phyloP scores from a whole-genome alignment of 2,329 filamentous ascomycete species.

The Epichloe baconii region DNA sequence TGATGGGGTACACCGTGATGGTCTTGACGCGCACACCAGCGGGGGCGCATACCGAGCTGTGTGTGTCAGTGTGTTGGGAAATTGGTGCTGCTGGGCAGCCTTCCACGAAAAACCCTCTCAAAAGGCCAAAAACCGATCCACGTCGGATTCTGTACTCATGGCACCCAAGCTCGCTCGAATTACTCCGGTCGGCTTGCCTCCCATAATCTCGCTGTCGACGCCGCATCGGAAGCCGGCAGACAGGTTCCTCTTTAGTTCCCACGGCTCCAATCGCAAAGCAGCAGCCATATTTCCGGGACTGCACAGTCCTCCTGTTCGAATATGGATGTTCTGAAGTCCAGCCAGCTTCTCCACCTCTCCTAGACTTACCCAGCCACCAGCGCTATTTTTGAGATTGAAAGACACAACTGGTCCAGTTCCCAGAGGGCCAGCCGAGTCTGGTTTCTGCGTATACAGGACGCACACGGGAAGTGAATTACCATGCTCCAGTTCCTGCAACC shows the following conservation, averaged over 20 bases:
- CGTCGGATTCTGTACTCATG: constrained; percentile 71
- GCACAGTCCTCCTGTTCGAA: constrained; percentile 81
- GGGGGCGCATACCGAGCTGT: neutral
- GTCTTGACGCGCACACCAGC: constrained; percentile 35
- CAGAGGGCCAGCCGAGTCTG: constrained; percentile 14
- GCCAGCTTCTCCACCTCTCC: constrained; percentile 81
- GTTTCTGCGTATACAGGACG: constrained; percentile 42
- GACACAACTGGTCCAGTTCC: constrained; percentile 63
- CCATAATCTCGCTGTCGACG: constrained; percentile 65
- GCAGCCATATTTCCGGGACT: constrained; percentile 78
- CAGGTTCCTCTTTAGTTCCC: constrained; percentile 77
- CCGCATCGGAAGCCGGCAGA: constrained; percentile 77
- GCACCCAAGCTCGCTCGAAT: constrained; percentile 78
- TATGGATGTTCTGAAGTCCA: constrained; percentile 62
- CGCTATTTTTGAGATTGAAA: constrained; percentile 64
- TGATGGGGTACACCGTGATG: constrained; percentile 77
- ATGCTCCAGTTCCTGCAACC: constrained; percentile 51
- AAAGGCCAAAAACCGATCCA: constrained; percentile 59
- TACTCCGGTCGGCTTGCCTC: constrained; percentile 77
- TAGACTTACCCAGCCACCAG: constrained; percentile 65
- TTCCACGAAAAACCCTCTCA: constrained; percentile 52
- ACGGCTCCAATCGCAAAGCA: constrained; percentile 58
- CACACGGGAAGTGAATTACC: constrained; percentile 55
- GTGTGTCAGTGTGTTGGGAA: neutral
- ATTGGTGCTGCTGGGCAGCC: neutral